Conservation (phyloP, 2,329 filamentous ascomycete genomes). For the Triangularia verruculosa region DNA sequence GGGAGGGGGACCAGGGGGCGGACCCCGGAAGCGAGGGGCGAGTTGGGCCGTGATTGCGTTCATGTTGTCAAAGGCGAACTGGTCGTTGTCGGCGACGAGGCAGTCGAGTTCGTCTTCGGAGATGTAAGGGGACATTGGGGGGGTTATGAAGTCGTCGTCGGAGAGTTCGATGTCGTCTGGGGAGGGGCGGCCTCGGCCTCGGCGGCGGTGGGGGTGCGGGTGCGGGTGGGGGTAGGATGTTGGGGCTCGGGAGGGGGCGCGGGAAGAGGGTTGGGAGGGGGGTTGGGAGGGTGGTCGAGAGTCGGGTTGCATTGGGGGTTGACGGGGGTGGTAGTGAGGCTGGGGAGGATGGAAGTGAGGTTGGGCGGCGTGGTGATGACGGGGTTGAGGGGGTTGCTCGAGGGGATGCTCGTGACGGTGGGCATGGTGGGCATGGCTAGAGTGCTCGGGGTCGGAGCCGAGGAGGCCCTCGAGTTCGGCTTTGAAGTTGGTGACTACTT, state of each 20-base stretch:
- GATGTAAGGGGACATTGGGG: conserved; percentile 28
- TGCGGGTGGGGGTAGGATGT: not conserved
- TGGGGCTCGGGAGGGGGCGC: not conserved
- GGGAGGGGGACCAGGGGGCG: not conserved
- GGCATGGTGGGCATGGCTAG: not conserved
- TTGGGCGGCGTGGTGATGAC: conserved; percentile 2
- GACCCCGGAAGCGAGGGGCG: too few species aligned
- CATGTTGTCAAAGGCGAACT: not conserved
- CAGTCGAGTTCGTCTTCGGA: conserved; percentile 32
- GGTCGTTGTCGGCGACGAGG: conserved; percentile 20
- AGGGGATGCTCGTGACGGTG: not conserved
- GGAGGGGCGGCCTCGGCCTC: not conserved
- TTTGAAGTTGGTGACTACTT: conserved; percentile 14
- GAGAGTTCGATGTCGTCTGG: conserved; percentile 5
- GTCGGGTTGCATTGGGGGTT: not conserved
- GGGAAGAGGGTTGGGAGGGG: not conserved
- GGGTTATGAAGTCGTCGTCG: conserved; percentile 20
- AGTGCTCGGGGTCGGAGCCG: not conserved
- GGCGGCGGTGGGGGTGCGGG: not conserved
- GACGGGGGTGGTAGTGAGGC: not conserved
- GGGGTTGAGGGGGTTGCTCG: not conserved
- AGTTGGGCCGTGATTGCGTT: too few species aligned
- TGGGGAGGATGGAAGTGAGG: too few species aligned
- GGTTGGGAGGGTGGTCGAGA: not conserved
- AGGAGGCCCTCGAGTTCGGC: conserved; percentile 20